Conservation (phyloP, 1,139 yeast species). For the Eremothecium gossypii region DNA sequence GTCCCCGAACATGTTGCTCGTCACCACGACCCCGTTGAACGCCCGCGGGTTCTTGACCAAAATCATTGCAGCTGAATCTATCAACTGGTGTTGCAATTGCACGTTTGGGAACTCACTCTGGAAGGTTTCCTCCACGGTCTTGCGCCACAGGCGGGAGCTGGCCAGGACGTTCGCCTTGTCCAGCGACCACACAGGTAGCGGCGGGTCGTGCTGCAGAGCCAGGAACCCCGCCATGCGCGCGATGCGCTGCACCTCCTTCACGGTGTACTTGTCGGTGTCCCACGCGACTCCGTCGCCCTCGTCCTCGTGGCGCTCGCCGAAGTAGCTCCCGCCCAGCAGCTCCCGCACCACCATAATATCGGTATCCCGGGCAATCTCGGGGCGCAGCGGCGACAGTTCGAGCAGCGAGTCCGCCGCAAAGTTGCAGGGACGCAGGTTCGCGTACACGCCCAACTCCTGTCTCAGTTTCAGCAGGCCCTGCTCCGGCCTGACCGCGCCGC, state of each 20-base stretch:
- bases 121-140: constrained; percentile 78
- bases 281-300: constrained; percentile 78
- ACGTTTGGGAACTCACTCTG: constrained; percentile 82
- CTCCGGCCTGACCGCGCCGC: constrained; percentile 91
- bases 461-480: constrained; percentile 91
- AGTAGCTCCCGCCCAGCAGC: constrained; percentile 94
- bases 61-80: constrained; percentile 98
- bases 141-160: constrained; percentile 92
- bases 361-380: constrained; percentile 80
- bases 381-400: constrained; percentile 78
- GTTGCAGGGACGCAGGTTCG: constrained; percentile 93
- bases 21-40: constrained; percentile 83
- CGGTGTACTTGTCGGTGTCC: constrained; percentile 89
- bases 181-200: constrained; percentile 87
- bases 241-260: constrained; percentile 84
- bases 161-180: constrained; percentile 98
- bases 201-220: constrained; percentile 89
- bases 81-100: constrained; percentile 80
- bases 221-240: constrained; percentile 97
- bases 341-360: constrained; percentile 90
- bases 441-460: constrained; percentile 87
- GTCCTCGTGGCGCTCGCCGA: constrained; percentile 91
- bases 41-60: constrained; percentile 82
- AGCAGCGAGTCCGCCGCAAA: constrained; percentile 81
- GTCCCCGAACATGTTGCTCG: constrained; percentile 97